Percentiles rank a stretch among this genome's conserved stretches.
These are phyloP conservation scores for Quercus tomentella DNA, from an alignment of 331 rosid genomes.

Conservation along the genomic window DNA sequence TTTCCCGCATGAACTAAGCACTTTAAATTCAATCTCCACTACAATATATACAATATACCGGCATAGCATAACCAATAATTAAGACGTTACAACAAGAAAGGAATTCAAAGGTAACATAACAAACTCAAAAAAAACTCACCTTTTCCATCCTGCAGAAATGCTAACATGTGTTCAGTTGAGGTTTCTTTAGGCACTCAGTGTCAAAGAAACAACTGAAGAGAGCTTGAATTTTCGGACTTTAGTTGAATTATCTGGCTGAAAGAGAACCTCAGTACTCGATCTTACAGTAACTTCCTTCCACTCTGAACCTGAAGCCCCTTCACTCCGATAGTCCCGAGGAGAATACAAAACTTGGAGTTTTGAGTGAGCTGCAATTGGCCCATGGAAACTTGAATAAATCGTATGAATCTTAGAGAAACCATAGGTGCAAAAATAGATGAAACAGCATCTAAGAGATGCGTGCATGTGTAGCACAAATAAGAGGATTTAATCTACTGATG, in stretches of 20 bases:
- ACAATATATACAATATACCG: neutral
- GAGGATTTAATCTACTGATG: too few species aligned
- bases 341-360: conserved; percentile 67
- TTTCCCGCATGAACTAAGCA: neutral
- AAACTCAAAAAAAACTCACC: neutral
- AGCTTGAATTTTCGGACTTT: conserved; percentile 65
- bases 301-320: conserved; percentile 61
- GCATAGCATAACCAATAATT: neutral
- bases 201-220: conserved; percentile 58
- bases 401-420: neutral
- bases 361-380: conserved; percentile 57
- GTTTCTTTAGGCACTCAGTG: conserved; percentile 59
- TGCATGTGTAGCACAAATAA: neutral
- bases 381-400: conserved; percentile 16
- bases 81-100: neutral
- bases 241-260: conserved; percentile 50
- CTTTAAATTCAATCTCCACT: neutral
- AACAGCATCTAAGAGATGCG: neutral
- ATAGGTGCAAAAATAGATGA: neutral
- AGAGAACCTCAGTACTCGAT: conserved; percentile 67
- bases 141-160: neutral
- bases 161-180: neutral
- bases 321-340: conserved; percentile 63
- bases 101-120: neutral
- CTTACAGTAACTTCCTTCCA: conserved; percentile 71